Evolutionary conservation across 1,139 yeast genomes (phyloP).

Genomic region (Sugiyamaella japonica): DNA sequence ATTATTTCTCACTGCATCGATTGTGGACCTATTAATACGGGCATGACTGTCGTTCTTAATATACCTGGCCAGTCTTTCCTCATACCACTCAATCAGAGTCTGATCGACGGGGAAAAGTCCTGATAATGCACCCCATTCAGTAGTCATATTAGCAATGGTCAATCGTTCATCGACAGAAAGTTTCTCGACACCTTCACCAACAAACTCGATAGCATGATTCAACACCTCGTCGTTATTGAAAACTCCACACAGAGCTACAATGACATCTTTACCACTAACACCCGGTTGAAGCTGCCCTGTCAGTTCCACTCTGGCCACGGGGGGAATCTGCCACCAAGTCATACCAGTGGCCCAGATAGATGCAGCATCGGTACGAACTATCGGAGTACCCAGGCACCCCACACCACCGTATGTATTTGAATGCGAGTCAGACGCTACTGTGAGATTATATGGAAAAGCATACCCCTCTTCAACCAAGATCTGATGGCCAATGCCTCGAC

Average conservation of each 20-base stretch:
- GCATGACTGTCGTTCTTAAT: conserved; percentile 63
- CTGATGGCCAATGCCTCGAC: conserved; percentile 98
- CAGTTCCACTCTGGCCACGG: conserved; percentile 92
- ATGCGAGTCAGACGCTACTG: conserved; percentile 97
- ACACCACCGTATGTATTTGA: conserved; percentile 98
- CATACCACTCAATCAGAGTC: conserved; percentile 73
- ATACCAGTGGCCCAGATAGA: conserved; percentile 99
- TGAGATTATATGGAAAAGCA: conserved; percentile 89
- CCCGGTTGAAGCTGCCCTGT: conserved; percentile 80
- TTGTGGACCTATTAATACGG: conserved; percentile 65
- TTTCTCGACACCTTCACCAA: conserved; percentile 76
- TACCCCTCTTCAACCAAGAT: conserved; percentile 99
- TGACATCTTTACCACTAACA: conserved; percentile 94
- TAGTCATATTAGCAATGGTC: conserved; percentile 98
- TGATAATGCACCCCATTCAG: conserved; percentile 99
- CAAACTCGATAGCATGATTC: conserved; percentile 95
- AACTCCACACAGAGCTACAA: conserved; percentile 91
- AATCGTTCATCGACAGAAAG: conserved; percentile 87
- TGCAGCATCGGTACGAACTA: conserved; percentile 98
- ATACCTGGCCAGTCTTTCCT: conserved; percentile 54
- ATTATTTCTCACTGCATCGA: conserved; percentile 47
- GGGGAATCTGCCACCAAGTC: conserved; percentile 99
- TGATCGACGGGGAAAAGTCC: conserved; percentile 95
- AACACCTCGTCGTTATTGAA: conserved; percentile 95
- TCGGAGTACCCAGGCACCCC: conserved; percentile 94